phyloP scores from a whole-genome alignment of 2,329 filamentous ascomycete species.

The Colletotrichum truncatum region DNA sequence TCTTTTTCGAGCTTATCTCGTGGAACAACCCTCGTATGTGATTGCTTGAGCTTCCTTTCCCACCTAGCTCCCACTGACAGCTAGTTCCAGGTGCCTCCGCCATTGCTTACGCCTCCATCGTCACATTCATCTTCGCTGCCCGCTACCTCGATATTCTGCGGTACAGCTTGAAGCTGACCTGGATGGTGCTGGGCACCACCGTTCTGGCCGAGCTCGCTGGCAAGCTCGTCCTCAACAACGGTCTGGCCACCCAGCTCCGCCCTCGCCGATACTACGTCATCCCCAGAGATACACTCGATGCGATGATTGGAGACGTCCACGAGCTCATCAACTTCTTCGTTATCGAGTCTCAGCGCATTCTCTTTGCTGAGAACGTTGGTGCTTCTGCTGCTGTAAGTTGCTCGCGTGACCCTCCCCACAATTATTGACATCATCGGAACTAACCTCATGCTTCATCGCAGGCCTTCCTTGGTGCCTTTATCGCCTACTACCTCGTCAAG shows the following conservation, averaged over 20 bases:
- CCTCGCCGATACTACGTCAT: constrained; percentile 75
- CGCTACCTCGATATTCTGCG: constrained; percentile 74
- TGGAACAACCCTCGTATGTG: constrained; percentile 74
- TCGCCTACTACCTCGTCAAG: constrained; percentile 76
- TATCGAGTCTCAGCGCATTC: constrained; percentile 74
- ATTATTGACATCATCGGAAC: constrained; percentile 15
- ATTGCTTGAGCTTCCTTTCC: neutral
- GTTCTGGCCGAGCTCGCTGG: constrained; percentile 69
- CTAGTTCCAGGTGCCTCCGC: constrained; percentile 64
- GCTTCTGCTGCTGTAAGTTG: constrained; percentile 66
- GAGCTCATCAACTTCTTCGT: constrained; percentile 78
- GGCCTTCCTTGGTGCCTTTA: constrained; percentile 68
- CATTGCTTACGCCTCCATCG: constrained; percentile 68
- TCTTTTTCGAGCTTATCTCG: constrained; percentile 75
- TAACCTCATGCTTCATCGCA: constrained; percentile 38
- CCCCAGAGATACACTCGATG: constrained; percentile 69
- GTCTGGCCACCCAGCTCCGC: constrained; percentile 71
- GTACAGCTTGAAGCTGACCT: constrained; percentile 72
- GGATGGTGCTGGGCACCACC: constrained; percentile 68
- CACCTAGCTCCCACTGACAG: constrained; percentile 17
- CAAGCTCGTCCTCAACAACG: constrained; percentile 68
- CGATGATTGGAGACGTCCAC: constrained; percentile 69
- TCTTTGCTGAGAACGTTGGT: constrained; percentile 73
- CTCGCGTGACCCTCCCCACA: constrained; percentile 15
- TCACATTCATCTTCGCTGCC: constrained; percentile 68